Evolutionary conservation across 495 filamentous ascomycete genomes (phyloP).

Genomic region (Penicillium ochrochloron): DNA sequence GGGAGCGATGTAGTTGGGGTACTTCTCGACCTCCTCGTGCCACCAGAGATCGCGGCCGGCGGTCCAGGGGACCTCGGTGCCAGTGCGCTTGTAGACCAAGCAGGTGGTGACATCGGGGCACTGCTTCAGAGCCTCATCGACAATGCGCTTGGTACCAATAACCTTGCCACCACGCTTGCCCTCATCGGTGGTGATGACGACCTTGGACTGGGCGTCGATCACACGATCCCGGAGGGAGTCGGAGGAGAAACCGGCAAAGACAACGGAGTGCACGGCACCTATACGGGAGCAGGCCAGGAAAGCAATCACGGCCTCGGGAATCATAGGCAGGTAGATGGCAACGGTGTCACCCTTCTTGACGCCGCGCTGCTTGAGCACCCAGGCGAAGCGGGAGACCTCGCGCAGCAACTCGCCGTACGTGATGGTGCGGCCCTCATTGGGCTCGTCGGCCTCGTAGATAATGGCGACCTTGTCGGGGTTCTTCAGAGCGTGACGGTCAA

Average conservation of each 20-base stretch:
- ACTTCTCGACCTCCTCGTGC: conserved; percentile 98
- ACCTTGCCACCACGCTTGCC: conserved; percentile 97
- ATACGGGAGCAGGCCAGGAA: conserved; percentile 92
- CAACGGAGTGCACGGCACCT: conserved; percentile 95
- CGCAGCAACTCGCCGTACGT: conserved; percentile 94
- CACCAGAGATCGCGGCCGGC: conserved; percentile 92
- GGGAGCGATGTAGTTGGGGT: conserved; percentile 85
- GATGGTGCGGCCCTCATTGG: conserved; percentile 81
- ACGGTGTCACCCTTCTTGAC: conserved; percentile 98
- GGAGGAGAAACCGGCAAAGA: conserved; percentile 97
- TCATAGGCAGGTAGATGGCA: conserved; percentile 98
- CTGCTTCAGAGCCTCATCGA: conserved; percentile 96
- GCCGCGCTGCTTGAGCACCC: conserved; percentile 89
- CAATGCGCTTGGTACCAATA: conserved; percentile 99
- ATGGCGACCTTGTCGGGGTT: conserved; percentile 91
- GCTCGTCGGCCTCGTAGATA: conserved; percentile 98
- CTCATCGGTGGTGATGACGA: conserved; percentile 96
- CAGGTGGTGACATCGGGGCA: conserved; percentile 87
- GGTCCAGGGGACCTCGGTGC: conserved; percentile 90
- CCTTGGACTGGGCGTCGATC: conserved; percentile 82
- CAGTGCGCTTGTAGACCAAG: conserved; percentile 94
- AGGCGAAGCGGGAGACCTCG: conserved; percentile 84
- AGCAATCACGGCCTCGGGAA: conserved; percentile 90
- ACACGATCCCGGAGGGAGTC: conserved; percentile 97
- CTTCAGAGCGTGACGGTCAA: conserved; percentile 93